Conservation (phyloP, 2,329 filamentous ascomycete genomes). For the Fusarium nanum region DNA sequence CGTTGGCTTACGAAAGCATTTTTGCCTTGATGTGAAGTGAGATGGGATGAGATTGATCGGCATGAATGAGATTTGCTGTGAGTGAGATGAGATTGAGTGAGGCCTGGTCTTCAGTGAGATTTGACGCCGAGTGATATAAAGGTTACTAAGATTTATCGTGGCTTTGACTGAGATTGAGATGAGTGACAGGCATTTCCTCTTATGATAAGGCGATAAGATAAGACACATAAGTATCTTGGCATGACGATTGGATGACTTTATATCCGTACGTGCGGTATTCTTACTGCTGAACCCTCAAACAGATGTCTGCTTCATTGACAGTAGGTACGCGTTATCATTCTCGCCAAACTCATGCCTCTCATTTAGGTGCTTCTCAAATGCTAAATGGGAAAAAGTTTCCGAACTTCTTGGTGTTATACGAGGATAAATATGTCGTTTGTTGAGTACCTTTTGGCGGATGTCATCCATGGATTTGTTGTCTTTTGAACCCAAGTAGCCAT, state of each 20-base stretch:
- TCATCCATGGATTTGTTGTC: fast-evolving
- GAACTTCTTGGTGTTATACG: too few species aligned
- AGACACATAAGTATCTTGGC: neutral
- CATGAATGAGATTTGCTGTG: neutral
- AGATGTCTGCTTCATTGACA: neutral
- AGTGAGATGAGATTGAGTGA: neutral
- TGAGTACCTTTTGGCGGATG: too few species aligned
- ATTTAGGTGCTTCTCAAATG: neutral
- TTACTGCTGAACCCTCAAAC: too few species aligned
- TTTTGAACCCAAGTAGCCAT: too few species aligned
- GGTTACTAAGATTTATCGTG: neutral
- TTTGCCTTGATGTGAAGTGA: neutral
- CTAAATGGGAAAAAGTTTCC: too few species aligned
- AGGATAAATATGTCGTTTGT: too few species aligned
- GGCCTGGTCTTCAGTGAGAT: too few species aligned
- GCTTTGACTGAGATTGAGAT: neutral
- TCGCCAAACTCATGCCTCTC: neutral
- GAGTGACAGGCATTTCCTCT: neutral
- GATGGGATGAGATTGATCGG: neutral
- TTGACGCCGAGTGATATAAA: too few species aligned
- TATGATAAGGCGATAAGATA: neutral
- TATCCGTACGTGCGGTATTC: too few species aligned
- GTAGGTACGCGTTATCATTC: neutral
- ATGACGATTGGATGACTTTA: neutral
- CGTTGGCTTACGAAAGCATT: neutral